Percentiles rank a stretch among this genome's conserved stretches.
Conservation (phyloP, 2,329 filamentous ascomycete genomes). For the Talaromyces albobiverticillius region DNA sequence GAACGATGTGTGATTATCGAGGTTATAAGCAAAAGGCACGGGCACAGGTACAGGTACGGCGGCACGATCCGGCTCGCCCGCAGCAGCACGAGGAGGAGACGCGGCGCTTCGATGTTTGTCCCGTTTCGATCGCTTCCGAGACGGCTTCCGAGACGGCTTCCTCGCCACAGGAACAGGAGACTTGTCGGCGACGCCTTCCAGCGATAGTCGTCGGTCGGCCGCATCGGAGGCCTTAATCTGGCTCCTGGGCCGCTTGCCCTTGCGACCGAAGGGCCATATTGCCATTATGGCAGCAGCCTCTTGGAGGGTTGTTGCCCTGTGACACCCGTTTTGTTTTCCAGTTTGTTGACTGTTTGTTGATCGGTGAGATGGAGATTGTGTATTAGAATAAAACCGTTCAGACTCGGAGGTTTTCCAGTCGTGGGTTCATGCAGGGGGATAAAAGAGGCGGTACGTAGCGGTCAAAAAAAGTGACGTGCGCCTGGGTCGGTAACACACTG, state of each 20-base stretch:
- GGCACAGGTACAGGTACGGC: conserved; percentile 4
- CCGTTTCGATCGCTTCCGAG: conserved; percentile 33
- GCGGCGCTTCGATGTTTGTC: conserved; percentile 23
- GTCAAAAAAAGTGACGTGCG: conserved; percentile 12
- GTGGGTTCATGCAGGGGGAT: no score
- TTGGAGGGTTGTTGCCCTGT: not conserved
- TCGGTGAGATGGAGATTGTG: not conserved
- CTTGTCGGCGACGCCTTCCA: conserved; percentile 1
- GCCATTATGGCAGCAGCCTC: conserved; percentile 55
- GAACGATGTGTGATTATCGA: conserved; percentile 31
- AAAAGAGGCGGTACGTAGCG: no score
- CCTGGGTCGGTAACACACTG: conserved; percentile 8
- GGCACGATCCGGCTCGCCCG: not conserved
- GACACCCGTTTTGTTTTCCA: not conserved
- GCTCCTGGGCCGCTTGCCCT: conserved; percentile 64
- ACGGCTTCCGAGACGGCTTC: conserved; percentile 33
- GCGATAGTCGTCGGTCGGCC: conserved; percentile 7
- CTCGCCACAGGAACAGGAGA: conserved; percentile 22
- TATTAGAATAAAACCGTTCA: not conserved
- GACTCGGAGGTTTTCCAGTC: no score
- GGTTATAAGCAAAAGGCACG: conserved; percentile 15
- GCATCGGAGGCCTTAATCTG: conserved; percentile 51
- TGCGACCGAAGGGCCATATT: conserved; percentile 79
- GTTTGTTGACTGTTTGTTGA: not conserved
- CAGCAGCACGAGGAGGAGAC: not conserved